Percentiles rank a stretch among this genome's conserved stretches.
phyloP scores from a whole-genome alignment of 2,329 filamentous ascomycete genomes.

The Helotiales sp. region DNA sequence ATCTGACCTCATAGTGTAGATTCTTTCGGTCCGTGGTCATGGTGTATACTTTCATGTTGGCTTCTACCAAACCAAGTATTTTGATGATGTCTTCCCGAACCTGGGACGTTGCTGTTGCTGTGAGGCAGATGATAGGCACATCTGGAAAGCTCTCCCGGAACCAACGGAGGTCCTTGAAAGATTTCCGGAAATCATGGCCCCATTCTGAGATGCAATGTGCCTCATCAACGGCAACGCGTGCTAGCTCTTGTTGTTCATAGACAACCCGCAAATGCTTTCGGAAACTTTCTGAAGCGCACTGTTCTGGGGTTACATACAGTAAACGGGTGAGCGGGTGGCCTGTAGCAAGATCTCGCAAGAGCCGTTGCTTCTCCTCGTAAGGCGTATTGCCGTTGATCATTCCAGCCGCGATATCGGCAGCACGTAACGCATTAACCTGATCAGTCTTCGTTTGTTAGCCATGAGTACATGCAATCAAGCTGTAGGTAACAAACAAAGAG shows the following conservation, averaged over 20 bases:
- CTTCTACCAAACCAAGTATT: slow-evolving; percentile 66
- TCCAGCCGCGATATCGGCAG: slow-evolving; percentile 74
- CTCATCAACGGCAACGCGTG: slow-evolving; percentile 86
- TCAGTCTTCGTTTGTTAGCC: slow-evolving; percentile 65
- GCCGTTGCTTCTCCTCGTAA: slow-evolving; percentile 60
- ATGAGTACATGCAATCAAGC: no score
- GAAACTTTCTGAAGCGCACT: slow-evolving; percentile 77
- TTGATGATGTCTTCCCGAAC: slow-evolving; percentile 82
- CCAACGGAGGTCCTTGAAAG: slow-evolving; percentile 85
- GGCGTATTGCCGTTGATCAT: slow-evolving; percentile 85
- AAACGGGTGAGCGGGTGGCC: slow-evolving; percentile 82
- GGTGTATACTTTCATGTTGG: slow-evolving; percentile 70
- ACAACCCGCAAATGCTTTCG: slow-evolving; percentile 72
- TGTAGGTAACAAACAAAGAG: background rate
- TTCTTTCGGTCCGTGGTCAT: slow-evolving; percentile 85
- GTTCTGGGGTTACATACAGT: slow-evolving; percentile 91
- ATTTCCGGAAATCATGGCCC: slow-evolving; percentile 95
- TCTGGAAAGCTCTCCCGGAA: slow-evolving; percentile 80
- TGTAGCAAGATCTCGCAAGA: slow-evolving; percentile 80
- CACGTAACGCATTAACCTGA: slow-evolving; percentile 79
- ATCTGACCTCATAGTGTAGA: slow-evolving; percentile 87
- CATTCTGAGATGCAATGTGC: slow-evolving; percentile 98
- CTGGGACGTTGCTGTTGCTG: slow-evolving; percentile 81
- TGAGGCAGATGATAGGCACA: slow-evolving; percentile 89
- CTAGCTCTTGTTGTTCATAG: slow-evolving; percentile 79